phyloP scores from a whole-genome alignment of 495 filamentous ascomycete genomes.

The Lepraria neglecta region DNA sequence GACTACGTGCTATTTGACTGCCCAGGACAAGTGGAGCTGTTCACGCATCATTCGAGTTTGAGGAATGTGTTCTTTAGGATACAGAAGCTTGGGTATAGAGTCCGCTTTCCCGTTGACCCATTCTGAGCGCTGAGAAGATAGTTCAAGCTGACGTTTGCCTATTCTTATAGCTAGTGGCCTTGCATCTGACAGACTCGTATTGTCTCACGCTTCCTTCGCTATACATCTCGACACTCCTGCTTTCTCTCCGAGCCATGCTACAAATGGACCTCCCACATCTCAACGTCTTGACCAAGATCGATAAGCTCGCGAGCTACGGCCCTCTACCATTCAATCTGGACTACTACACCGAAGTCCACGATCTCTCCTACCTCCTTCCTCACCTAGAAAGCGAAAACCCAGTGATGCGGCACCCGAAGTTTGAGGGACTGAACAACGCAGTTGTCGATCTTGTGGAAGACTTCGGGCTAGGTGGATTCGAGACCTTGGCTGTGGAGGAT shows the following conservation, averaged over 20 bases:
- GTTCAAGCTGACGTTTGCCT: conserved; percentile 22
- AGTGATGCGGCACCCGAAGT: conserved; percentile 60
- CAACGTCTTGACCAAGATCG: conserved; percentile 95
- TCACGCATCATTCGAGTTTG: conserved; percentile 85
- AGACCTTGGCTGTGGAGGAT: conserved; percentile 92
- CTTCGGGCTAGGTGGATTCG: conserved; percentile 83
- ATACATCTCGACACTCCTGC: conserved; percentile 87
- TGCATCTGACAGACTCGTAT: conserved; percentile 88
- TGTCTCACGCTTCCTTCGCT: conserved; percentile 85
- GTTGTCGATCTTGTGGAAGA: conserved; percentile 80
- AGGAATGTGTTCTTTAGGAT: conserved; percentile 84
- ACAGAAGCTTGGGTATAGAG: conserved; percentile 88
- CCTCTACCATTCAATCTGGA: conserved; percentile 88
- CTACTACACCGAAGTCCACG: conserved; percentile 97
- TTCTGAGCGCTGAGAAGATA: not conserved
- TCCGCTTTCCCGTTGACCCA: conserved; percentile 41
- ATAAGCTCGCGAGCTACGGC: conserved; percentile 74
- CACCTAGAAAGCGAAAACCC: conserved; percentile 59
- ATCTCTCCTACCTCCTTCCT: conserved; percentile 76
- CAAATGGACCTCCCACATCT: conserved; percentile 94
- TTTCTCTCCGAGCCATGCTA: conserved; percentile 91
- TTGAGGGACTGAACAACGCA: conserved; percentile 73
- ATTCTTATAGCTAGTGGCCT: conserved; percentile 64
- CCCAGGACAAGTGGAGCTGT: conserved; percentile 92
- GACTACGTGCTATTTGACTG: conserved; percentile 96